Conservation (phyloP, 768 basidiomycete genomes). For the Tephrocybe rancida region DNA sequence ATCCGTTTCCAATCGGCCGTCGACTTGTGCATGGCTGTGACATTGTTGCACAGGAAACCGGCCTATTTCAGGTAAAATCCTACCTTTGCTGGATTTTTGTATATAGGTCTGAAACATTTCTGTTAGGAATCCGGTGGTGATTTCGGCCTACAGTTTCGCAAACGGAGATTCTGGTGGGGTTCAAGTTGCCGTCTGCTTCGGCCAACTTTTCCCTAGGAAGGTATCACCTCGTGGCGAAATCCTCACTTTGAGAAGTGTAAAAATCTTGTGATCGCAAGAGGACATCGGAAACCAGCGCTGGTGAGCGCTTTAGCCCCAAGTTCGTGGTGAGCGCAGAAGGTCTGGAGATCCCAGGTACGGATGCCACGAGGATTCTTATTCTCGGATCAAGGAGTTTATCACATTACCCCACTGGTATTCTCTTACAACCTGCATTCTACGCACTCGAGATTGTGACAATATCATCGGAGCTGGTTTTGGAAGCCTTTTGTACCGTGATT, state of each 20-base stretch:
- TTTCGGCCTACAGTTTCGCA: not conserved
- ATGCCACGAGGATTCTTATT: slow-evolving; percentile 14
- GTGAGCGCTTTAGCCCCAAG: slow-evolving; percentile 7
- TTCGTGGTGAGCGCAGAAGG: not conserved
- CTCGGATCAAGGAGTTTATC: slow-evolving; percentile 14
- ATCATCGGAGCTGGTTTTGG: slow-evolving; percentile 19
- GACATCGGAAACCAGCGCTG: slow-evolving; percentile 1
- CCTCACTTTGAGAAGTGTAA: not conserved
- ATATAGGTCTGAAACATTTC: slow-evolving; percentile 2
- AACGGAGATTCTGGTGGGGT: slow-evolving; percentile 20
- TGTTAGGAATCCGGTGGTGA: not conserved
- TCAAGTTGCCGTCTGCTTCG: not conserved
- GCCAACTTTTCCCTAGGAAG: not conserved
- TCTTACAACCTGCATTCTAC: slow-evolving; percentile 15
- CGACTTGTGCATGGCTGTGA: slow-evolving; percentile 9
- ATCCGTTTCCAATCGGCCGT: not conserved
- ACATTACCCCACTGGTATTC: slow-evolving; percentile 18
- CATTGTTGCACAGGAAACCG: slow-evolving; percentile 1
- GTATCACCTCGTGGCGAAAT: not conserved
- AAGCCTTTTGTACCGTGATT: slow-evolving; percentile 14
- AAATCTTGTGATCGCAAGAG: not conserved
- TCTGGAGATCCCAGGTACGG: slow-evolving; percentile 22
- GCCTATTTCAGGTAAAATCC: not conserved
- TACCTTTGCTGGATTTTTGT: not conserved
- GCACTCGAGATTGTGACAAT: slow-evolving; percentile 17